Percentiles rank a stretch among this genome's conserved stretches.
Evolutionary conservation across 2,329 filamentous ascomycete species (phyloP).

Genomic region (Fusarium zealandicum): DNA sequence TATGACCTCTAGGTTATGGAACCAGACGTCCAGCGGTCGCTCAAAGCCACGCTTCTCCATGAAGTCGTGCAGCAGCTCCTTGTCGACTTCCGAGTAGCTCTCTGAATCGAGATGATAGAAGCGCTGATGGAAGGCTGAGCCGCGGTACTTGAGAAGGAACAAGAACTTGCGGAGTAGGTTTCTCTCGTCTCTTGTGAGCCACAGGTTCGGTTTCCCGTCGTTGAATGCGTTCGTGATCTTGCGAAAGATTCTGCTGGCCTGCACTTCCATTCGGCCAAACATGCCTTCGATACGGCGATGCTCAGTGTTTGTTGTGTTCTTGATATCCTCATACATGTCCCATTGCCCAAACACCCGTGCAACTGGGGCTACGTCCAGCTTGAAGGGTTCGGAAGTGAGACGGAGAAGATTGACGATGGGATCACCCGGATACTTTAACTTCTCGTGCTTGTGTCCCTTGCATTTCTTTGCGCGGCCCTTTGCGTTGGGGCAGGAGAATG

Average conservation of each 20-base stretch:
- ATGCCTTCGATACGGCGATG: conserved; percentile 35
- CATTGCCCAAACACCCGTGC: conserved; percentile 34
- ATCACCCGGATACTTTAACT: conserved; percentile 27
- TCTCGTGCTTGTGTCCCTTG: background rate
- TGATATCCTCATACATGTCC: conserved; percentile 41
- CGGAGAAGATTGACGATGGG: conserved; percentile 39
- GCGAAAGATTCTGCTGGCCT: conserved; percentile 42
- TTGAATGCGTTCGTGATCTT: conserved; percentile 14
- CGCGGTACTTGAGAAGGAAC: conserved; percentile 55
- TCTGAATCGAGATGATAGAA: conserved; percentile 46
- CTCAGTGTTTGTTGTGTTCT: conserved; percentile 10
- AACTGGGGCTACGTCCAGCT: conserved; percentile 31
- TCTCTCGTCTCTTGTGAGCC: conserved; percentile 43
- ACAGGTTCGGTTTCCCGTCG: conserved; percentile 24
- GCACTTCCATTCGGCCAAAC: conserved; percentile 36
- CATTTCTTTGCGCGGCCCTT: background rate
- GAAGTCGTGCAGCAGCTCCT: conserved; percentile 29
- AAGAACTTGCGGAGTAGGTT: conserved; percentile 54
- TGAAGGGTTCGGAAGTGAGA: conserved; percentile 16
- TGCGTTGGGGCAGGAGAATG: background rate
- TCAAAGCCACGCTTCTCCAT: conserved; percentile 36
- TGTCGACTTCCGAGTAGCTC: conserved; percentile 44
- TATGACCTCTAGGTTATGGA: conserved; percentile 38
- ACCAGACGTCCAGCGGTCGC: conserved; percentile 42
- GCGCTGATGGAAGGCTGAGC: conserved; percentile 44